Percentiles rank a stretch among this genome's conserved stretches.
Evolutionary conservation across 257 asterid genomes (phyloP).

Genomic region (Plantago elongata): DNA sequence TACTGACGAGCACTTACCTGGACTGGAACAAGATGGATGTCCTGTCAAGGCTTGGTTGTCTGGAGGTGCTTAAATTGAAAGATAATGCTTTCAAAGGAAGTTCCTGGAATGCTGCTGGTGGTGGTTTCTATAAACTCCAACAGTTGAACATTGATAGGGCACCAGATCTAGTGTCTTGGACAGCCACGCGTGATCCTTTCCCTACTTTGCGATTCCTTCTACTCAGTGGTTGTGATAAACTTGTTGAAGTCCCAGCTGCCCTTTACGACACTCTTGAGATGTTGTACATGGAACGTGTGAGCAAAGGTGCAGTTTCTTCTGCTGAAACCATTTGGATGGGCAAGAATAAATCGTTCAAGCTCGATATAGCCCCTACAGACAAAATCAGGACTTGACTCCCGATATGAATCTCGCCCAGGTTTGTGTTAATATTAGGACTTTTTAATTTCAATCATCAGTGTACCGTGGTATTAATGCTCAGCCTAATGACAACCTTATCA

Average conservation of each 20-base stretch:
- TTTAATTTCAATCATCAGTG: no score
- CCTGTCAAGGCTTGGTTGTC: background rate
- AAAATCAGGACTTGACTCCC: background rate
- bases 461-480: no score
- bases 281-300: conserved; percentile 4
- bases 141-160: background rate
- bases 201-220: background rate
- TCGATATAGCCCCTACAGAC: background rate
- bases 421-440: background rate
- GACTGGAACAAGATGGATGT: background rate
- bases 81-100: background rate
- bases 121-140: background rate
- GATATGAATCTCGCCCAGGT: background rate
- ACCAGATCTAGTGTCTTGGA: conserved; percentile 5
- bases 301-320: background rate
- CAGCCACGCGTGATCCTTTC: background rate
- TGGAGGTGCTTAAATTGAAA: background rate
- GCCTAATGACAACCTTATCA: no score
- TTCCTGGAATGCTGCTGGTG: background rate
- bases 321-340: background rate
- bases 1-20: background rate
- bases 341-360: background rate
- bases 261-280: background rate
- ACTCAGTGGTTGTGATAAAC: background rate
- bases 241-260: background rate